Evolutionary conservation across 192 early-diverging fungal species (phyloP).

Genomic region (Backusella circina): DNA sequence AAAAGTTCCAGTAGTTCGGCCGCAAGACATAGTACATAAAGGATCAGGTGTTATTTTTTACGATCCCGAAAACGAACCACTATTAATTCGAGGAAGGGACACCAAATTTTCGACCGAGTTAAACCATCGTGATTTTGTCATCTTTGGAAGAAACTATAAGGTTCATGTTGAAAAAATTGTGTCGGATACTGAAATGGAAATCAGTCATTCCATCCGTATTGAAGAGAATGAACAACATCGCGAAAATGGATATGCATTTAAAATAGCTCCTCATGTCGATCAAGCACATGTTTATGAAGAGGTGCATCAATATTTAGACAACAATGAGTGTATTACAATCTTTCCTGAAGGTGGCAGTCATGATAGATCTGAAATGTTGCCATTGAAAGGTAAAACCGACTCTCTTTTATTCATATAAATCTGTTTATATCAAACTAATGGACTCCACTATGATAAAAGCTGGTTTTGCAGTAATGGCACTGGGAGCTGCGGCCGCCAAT

Average conservation of each 20-base stretch:
- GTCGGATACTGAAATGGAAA: conserved; percentile 72
- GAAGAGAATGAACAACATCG: background rate
- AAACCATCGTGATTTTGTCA: conserved; percentile 60
- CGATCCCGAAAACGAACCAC: conserved; percentile 59
- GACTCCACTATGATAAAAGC: conserved; percentile 30
- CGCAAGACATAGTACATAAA: conserved; percentile 80
- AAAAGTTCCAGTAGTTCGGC: conserved; percentile 85
- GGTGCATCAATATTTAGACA: conserved; percentile 72
- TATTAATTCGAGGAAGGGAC: conserved; percentile 58
- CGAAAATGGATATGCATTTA: conserved; percentile 32
- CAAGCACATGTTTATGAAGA: conserved; percentile 78
- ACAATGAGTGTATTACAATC: conserved; percentile 78
- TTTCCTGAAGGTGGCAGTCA: conserved; percentile 98
- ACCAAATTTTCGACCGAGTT: conserved; percentile 74
- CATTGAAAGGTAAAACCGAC: conserved; percentile 68
- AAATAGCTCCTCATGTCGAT: conserved; percentile 77
- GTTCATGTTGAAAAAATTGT: conserved; percentile 72
- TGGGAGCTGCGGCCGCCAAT: conserved; percentile 83
- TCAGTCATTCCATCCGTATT: conserved; percentile 35
- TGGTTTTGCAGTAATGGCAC: conserved; percentile 73
- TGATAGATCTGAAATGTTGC: conserved; percentile 90
- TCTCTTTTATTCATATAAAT: background rate
- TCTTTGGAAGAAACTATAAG: conserved; percentile 43
- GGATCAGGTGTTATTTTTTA: conserved; percentile 70
- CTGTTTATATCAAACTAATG: background rate